Evolutionary conservation across 2,329 filamentous ascomycete genomes (phyloP), one percentile per base, ranked within the genome.

Genomic region (Didymella pomorum): DNA sequence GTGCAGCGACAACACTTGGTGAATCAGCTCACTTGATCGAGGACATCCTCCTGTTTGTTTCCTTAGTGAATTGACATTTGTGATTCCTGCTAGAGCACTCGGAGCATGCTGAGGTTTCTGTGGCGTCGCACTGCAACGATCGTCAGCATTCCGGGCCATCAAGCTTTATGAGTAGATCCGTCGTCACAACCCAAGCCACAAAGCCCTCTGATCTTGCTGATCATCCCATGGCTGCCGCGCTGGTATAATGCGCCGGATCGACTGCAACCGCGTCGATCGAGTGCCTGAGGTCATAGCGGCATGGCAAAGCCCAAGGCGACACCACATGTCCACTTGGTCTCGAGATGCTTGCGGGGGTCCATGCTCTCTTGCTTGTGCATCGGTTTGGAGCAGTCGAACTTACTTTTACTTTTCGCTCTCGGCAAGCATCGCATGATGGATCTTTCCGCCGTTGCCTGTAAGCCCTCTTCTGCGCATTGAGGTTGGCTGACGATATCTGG

Each of bases 1-100:
- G 39, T 33, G 26, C 11, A 25, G 7, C 43, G 12, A 18, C 8
- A 21, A 23, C 3, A 21, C n/a, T 10, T 5, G 1, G n/a, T 44
- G 20, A 16, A 10, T 20, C 14, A 55, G 78, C 83, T 70, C 77
- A 87, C 86, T 98, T 99, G 80, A 98, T 98, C 1, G 94, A 98
- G 18, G 95, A 98, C 95, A 99, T 99, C 62, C 95, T 88, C 58
- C 95, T 86, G 76, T 99, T 99, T 12, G 95, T 99, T 79, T 99
- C 95, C 79, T 99, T 99, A 48, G 95, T 99, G 75, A 99, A 99
- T 73, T 98, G 94, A 74, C 95, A 99, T 77, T 96, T 96, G 65
- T 98, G 94, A 74, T 94, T 96, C 65, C 95, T 89, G 76, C 93
- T 97, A 4, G 92, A 95, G 79, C 95, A 99, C 79, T 99, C 95